Conservation (phyloP, 1,284 basidiomycete species). For the Neolentinus lepideus region DNA sequence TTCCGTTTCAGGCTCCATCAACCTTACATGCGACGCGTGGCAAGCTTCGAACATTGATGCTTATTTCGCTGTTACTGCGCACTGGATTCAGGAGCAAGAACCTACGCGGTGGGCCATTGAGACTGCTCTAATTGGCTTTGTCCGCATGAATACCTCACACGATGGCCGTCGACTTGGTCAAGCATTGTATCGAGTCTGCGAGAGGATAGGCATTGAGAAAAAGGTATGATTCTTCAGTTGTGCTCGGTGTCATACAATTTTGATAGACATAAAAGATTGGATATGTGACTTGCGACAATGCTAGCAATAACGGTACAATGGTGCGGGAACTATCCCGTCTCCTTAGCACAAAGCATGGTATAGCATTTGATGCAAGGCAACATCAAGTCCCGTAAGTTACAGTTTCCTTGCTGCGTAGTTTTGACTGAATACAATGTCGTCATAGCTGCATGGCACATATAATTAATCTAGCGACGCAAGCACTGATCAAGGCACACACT, state of each 20-base stretch:
- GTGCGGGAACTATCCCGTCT: not conserved
- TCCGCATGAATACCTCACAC: constrained; percentile 7
- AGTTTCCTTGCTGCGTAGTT: not conserved
- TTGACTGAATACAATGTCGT: not conserved
- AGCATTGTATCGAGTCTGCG: constrained; percentile 9
- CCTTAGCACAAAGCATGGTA: not conserved
- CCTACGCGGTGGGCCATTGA: constrained; percentile 1
- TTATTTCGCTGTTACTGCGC: constrained; percentile 14
- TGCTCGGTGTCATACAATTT: not conserved
- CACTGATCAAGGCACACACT: constrained; percentile 4
- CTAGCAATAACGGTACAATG: not conserved
- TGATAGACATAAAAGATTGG: not conserved
- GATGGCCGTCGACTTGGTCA: constrained; percentile 9
- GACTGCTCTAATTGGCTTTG: constrained; percentile 9
- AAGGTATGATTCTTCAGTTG: constrained; percentile 4
- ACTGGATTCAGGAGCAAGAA: constrained; percentile 11
- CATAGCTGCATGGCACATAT: constrained; percentile 10
- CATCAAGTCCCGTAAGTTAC: not conserved
- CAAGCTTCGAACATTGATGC: constrained; percentile 10
- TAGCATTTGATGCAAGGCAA: not conserved
- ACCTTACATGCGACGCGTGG: constrained; percentile 15
- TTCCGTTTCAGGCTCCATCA: not conserved
- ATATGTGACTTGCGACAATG: constrained; percentile 1
- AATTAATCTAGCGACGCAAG: constrained; percentile 9
- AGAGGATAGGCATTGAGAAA: constrained; percentile 7